Base-by-base conservation (phyloP, 176 grass and related monocot species). In the Aegilops tauschii region DNA sequence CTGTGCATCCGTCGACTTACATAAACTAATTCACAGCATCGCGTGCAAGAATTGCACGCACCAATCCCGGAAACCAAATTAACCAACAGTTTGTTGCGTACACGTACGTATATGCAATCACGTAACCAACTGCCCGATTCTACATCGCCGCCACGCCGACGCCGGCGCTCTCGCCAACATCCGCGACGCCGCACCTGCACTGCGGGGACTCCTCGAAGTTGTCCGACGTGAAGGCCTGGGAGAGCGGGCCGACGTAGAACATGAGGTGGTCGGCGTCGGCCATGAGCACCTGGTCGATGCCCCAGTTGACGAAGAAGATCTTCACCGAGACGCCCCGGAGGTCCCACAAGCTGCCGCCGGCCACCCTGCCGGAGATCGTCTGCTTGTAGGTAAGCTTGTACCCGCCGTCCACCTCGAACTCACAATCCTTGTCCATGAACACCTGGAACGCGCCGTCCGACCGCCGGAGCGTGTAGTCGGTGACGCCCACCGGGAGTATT, bases 241-340 rank as follows among this genome's bases (percentile, higher is more conserved):
- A 90, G 31, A 95, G 52, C 69, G 85, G 90, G 0, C 93, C 88
- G 78, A 95, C 90, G 59, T 88, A 90, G 88, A 95, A 92, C 61
- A 82, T 30, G 69, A 90, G 88, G 42, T 75, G 74, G 5, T 1
- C 85, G n/a, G 83, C 87, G 69, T 69, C 89, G 4, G 77, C 66
- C 80, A 90, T 66, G 61, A 74, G 56, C 49, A 95, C 88, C 32
- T 76, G 21, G 69, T 90, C 61, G 80, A 95, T 90, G 73, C 76
- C 69, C 76, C 84, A 89, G 65, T 88, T 82, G 30, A 92, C 8
- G 31, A 90, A 59, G 65, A 95, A 71, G 64, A 95, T 59, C 76
- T 25, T 81, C 12, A 95, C 90, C 21, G 83, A 78, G 68, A 95
- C 90, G 27, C 90, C 93, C 9, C 35, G 84, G 31, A 90, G 79